Percentiles rank a stretch among this genome's conserved stretches.
These are phyloP conservation scores for Trichoderma pleuroti DNA, from an alignment of 2,329 filamentous ascomycete species.

Conservation along the genomic window DNA sequence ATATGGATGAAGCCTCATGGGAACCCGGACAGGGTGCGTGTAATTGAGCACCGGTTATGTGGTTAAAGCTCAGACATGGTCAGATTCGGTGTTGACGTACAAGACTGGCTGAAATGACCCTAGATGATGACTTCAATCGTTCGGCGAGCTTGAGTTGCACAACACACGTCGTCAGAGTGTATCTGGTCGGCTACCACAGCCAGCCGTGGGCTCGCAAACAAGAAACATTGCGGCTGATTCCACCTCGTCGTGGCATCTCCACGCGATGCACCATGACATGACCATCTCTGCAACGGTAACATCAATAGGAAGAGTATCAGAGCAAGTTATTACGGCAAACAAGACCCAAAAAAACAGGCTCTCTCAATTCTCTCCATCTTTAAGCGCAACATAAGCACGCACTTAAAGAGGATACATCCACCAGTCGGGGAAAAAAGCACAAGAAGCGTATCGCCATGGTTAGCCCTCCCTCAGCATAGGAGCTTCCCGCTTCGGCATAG, in stretches of 20 bases:
- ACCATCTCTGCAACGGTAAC: background rate
- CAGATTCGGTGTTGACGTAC: background rate
- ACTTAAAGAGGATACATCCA: background rate
- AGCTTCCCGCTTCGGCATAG: conserved; percentile 19
- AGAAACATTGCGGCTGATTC: background rate
- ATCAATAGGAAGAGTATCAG: background rate
- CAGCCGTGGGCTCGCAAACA: background rate
- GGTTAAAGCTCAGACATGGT: background rate
- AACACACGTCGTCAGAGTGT: background rate
- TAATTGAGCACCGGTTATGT: background rate
- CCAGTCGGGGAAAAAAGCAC: background rate
- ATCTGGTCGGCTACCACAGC: background rate
- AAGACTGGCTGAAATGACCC: background rate
- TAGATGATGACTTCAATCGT: background rate
- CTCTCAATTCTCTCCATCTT: background rate
- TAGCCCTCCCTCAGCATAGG: background rate
- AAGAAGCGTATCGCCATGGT: background rate
- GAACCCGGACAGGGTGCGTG: background rate
- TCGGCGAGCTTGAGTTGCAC: background rate
- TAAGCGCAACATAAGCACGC: background rate
- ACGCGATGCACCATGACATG: background rate
- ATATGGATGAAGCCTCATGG: background rate
- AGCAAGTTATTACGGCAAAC: background rate
- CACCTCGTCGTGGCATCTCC: background rate
- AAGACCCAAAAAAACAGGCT: background rate